Conservation (phyloP, 805 yeast genomes). For the Candida stauntonica region DNA sequence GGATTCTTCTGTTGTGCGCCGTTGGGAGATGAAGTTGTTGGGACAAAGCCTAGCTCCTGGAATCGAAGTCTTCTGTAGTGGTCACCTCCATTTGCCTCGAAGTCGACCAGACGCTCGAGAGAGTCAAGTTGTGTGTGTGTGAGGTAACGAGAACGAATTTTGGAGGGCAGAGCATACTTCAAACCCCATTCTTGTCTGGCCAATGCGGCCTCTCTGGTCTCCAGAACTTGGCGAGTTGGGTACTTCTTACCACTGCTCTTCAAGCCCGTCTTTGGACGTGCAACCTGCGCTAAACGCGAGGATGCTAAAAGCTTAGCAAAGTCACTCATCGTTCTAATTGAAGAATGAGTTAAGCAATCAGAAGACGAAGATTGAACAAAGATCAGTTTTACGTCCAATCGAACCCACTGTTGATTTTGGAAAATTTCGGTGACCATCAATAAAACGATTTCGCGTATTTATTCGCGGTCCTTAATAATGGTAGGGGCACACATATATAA, state of each 20-base stretch:
- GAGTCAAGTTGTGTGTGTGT: conserved; percentile 66
- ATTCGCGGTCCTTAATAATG: too few relatives aligned
- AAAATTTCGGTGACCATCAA: not conserved
- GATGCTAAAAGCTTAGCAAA: conserved; percentile 27
- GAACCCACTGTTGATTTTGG: too few relatives aligned
- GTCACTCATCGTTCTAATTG: conserved; percentile 21
- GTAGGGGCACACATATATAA: not conserved
- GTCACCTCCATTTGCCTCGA: conserved; percentile 57
- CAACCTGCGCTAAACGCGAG: conserved; percentile 33
- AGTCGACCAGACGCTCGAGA: conserved; percentile 62
- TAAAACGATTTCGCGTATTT: not conserved
- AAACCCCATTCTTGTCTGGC: conserved; percentile 72
- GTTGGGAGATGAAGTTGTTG: conserved; percentile 17
- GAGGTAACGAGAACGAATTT: conserved; percentile 53
- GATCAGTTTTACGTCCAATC: too few relatives aligned
- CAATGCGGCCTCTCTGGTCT: conserved; percentile 61
- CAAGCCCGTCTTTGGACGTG: conserved; percentile 23
- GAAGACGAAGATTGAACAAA: not conserved
- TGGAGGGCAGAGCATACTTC: conserved; percentile 64
- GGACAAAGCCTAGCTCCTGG: conserved; percentile 57
- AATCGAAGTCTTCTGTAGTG: conserved; percentile 60
- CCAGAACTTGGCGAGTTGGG: conserved; percentile 74
- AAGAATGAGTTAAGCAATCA: too few relatives aligned
- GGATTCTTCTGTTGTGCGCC: conserved; percentile 29
- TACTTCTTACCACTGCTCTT: conserved; percentile 10